Evolutionary conservation across 1,139 yeast genomes (phyloP), one percentile per base, ranked within the genome.

Genomic region (Yamadazyma taylorii): DNA sequence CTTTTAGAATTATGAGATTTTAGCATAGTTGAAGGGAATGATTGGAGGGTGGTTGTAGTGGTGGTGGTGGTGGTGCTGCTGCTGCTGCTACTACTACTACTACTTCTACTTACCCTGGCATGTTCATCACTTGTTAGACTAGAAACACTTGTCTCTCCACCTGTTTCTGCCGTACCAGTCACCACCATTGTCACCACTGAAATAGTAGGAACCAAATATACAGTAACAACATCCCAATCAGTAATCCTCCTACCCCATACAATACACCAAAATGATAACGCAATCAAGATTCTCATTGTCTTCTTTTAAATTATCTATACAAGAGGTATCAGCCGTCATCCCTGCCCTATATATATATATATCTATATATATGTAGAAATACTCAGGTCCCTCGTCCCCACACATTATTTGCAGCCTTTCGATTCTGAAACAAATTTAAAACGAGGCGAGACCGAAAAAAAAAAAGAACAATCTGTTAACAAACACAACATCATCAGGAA

Each of bases 1-100:
- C 75, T 48, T 40, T 59, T 57, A 3, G 21, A 30, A 40, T 69
- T 69, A 48, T 66, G 73, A 4, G 44, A 46, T 4, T 42, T 40
- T 4, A 64, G 46, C 35, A 66, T 63, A 10, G 45, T 42, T 12
- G 38, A 36, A 12, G 64, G 60, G 45, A 62, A 62, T 1, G 56
- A 45, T 14, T 40, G 34, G 39, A 62, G 56, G 17, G 53, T 37
- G 2, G 34, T 19, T 29, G 43, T 46, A 2, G 36, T 30, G 0
- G 5, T 12, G 14, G 16, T 25, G 30, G 54, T 55, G n/a, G 15
- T 24, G 35, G 50, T 51, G 24, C 17, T 19, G 24, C 9, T 13
- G 30, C 19, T n/a, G 29, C n/a, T 6, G 22, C 33, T 17, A 17
- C 21, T 14, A 13, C 16, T 12, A 13, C n/a, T 31, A 10, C 11